phyloP scores from a whole-genome alignment of 2,329 filamentous ascomycete genomes.

The Xylaria sp. region DNA sequence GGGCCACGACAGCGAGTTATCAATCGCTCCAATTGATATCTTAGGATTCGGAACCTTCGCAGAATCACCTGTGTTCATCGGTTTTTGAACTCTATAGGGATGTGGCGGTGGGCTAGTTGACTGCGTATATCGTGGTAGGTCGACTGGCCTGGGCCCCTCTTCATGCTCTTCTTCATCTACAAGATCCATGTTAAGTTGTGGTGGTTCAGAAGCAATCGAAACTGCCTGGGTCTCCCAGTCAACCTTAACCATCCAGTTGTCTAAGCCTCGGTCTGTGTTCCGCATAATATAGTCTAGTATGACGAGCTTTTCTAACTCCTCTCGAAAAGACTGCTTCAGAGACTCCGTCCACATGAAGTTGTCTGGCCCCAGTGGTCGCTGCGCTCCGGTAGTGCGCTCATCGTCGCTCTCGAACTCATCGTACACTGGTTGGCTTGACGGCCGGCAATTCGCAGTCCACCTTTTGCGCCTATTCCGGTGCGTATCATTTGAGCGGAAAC shows the following conservation, averaged over 20 bases:
- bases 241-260: constrained; percentile 99
- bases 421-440: constrained; percentile 56
- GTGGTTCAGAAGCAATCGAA: constrained; percentile 84
- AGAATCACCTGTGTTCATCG: constrained; percentile 79
- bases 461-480: constrained; percentile 74
- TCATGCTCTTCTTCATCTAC: constrained; percentile 57
- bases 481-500: constrained; percentile 74
- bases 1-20: constrained; percentile 97
- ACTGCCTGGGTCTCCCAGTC: constrained; percentile 86
- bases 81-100: constrained; percentile 81
- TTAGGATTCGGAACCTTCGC: constrained; percentile 61
- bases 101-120: constrained; percentile 59
- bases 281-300: constrained; percentile 99
- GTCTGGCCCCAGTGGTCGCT: constrained; percentile 55
- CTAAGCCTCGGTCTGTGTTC: constrained; percentile 93
- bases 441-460: constrained; percentile 87
- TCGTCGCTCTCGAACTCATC: constrained; percentile 62
- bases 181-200: constrained; percentile 71
- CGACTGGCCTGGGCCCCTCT: constrained; percentile 70
- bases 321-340: constrained; percentile 90
- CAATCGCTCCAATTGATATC: constrained; percentile 89
- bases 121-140: constrained; percentile 57
- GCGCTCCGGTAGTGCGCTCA: constrained; percentile 51
- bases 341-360: constrained; percentile 87
- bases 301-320: constrained; percentile 95